Conservation (phyloP, 2,329 filamentous ascomycete genomes). For the Neurospora sp. region DNA sequence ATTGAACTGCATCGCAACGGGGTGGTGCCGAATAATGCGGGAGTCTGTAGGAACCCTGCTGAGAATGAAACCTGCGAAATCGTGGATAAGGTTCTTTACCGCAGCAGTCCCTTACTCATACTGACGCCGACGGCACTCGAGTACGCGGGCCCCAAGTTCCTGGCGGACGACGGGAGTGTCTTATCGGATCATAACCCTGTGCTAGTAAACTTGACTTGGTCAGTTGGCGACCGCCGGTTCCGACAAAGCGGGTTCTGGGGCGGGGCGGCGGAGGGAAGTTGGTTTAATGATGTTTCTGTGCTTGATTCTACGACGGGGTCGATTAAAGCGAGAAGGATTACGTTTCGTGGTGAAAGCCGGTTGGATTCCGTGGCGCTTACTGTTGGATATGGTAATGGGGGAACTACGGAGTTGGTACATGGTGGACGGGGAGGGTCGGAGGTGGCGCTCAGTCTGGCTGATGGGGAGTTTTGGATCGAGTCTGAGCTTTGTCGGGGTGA, state of each 20-base stretch:
- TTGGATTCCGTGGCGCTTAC: conserved; percentile 40
- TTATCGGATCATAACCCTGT: conserved; percentile 58
- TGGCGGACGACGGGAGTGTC: conserved; percentile 43
- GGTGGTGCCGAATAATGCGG: conserved; percentile 32
- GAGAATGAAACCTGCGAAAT: conserved; percentile 47
- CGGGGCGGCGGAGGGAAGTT: conserved; percentile 34
- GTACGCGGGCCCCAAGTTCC: conserved; percentile 47
- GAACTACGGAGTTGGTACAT: conserved; percentile 37
- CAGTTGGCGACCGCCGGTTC: conserved; percentile 23
- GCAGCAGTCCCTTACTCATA: conserved; percentile 34
- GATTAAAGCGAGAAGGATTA: conserved; percentile 26
- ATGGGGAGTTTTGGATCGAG: conserved; percentile 37
- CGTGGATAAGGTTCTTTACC: conserved; percentile 58
- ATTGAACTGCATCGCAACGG: conserved; percentile 42
- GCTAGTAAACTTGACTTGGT: conserved; percentile 42
- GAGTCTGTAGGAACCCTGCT: conserved; percentile 48
- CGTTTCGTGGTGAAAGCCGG: conserved; percentile 36
- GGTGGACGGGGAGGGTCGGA: conserved; percentile 42
- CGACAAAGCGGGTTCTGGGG: conserved; percentile 37
- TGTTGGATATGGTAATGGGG: conserved; percentile 25
- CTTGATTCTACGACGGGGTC: conserved; percentile 25
- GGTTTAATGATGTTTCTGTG: conserved; percentile 44
- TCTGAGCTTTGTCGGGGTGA: conserved; percentile 41
- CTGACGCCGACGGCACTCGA: conserved; percentile 39
- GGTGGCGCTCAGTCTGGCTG: conserved; percentile 30